Conservation (phyloP, 2,329 filamentous ascomycete genomes). For the Aureobasidium subglaciale region DNA sequence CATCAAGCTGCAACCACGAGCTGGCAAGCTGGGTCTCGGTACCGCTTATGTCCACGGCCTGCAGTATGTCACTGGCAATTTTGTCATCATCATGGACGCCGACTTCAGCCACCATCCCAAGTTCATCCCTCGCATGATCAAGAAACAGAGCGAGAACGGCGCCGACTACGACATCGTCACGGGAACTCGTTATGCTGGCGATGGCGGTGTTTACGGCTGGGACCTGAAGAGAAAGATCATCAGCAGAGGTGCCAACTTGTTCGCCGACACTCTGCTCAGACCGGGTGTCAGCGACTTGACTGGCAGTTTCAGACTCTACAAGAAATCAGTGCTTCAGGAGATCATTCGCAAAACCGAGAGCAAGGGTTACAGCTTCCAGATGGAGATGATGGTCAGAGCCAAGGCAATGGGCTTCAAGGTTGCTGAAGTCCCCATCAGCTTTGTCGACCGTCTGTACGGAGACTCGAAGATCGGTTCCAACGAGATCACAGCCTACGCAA, state of each 20-base stretch:
- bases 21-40: slow-evolving; percentile 93
- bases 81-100: slow-evolving; percentile 99
- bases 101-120: slow-evolving; percentile 99
- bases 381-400: slow-evolving; percentile 98
- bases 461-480: slow-evolving; percentile 90
- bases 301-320: slow-evolving; percentile 90
- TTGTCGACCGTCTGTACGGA: slow-evolving; percentile 91
- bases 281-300: slow-evolving; percentile 95
- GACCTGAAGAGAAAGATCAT: slow-evolving; percentile 76
- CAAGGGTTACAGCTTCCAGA: slow-evolving; percentile 98
- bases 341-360: slow-evolving; percentile 87
- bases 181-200: slow-evolving; percentile 83
- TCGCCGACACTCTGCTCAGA: slow-evolving; percentile 87
- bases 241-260: slow-evolving; percentile 82
- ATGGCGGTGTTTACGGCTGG: slow-evolving; percentile 88
- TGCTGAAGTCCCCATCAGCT: slow-evolving; percentile 90
- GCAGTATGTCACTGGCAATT: slow-evolving; percentile 85
- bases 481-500: slow-evolving; percentile 95
- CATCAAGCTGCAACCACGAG: slow-evolving; percentile 77
- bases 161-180: slow-evolving; percentile 93
- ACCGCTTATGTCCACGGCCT: slow-evolving; percentile 95
- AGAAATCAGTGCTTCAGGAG: slow-evolving; percentile 80
- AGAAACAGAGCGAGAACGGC: slow-evolving; percentile 65
- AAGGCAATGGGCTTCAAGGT: slow-evolving; percentile 94
- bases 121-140: slow-evolving; percentile 94